Evolutionary conservation across 805 yeast species (phyloP).

Genomic region (Saccharomycopsis javanensis): DNA sequence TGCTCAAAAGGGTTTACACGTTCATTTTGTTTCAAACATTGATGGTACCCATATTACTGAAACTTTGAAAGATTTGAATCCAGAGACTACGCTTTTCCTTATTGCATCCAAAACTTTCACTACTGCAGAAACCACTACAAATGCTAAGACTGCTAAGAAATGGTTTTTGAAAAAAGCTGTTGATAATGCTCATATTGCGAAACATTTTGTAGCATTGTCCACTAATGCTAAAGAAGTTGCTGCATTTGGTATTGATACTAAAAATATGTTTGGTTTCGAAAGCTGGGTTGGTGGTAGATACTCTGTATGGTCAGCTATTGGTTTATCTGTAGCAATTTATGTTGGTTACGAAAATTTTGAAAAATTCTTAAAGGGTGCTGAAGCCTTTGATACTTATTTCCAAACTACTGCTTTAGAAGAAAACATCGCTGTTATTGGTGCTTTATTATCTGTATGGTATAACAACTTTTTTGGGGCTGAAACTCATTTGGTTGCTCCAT

Average conservation of each 20-base stretch:
- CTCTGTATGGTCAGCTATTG: constrained; percentile 99
- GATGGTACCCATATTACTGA: constrained; percentile 98
- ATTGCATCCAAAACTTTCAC: constrained; percentile 98
- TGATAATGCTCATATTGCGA: constrained; percentile 69
- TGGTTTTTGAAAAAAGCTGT: constrained; percentile 81
- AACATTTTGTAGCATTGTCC: constrained; percentile 95
- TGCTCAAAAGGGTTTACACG: constrained; percentile 55
- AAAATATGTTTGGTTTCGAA: constrained; percentile 97
- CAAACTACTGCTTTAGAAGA: constrained; percentile 71
- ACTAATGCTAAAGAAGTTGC: constrained; percentile 87
- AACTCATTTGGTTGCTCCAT: constrained; percentile 97
- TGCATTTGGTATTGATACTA: constrained; percentile 94
- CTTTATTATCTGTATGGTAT: constrained; percentile 93
- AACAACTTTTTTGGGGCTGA: constrained; percentile 97
- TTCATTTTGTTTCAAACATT: constrained; percentile 94
- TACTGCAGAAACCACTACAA: constrained; percentile 95
- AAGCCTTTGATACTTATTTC: constrained; percentile 93
- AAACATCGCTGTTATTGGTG: constrained; percentile 91
- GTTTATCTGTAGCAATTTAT: constrained; percentile 88
- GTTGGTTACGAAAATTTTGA: constrained; percentile 94
- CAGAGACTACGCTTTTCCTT: constrained; percentile 88
- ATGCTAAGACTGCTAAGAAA: constrained; percentile 87
- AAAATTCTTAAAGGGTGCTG: constrained; percentile 90
- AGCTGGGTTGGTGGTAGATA: constrained; percentile 99
- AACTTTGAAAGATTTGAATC: constrained; percentile 62